A percentile compares a stretch with the other conserved stretches of the same genome.
phyloP scores from a whole-genome alignment of 495 filamentous ascomycete genomes.

The Penicillium bialowiezense region DNA sequence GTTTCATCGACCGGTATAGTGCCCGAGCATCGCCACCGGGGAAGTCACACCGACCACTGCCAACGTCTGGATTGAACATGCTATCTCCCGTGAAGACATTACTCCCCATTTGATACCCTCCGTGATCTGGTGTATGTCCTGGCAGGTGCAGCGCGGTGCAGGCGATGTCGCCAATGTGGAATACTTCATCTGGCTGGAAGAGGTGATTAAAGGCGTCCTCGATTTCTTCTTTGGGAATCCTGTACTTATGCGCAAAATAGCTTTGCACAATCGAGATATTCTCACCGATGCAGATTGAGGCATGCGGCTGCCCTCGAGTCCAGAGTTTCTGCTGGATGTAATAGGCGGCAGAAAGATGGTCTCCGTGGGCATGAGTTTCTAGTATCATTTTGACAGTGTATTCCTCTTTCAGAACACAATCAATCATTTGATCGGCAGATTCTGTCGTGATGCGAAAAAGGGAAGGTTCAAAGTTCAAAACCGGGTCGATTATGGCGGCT shows the following conservation, averaged over 20 bases:
- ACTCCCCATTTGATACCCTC: constrained; percentile 52
- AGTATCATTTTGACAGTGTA: constrained; percentile 45
- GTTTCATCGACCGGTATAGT: constrained; percentile 41
- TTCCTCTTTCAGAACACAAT: constrained; percentile 27
- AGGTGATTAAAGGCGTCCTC: constrained; percentile 45
- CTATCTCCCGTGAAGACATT: constrained; percentile 57
- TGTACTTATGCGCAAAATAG: constrained; percentile 42
- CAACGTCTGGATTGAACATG: constrained; percentile 54
- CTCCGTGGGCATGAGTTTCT: constrained; percentile 57
- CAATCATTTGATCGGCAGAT: constrained; percentile 43
- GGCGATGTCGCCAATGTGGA: constrained; percentile 42
- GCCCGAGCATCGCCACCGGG: constrained; percentile 42
- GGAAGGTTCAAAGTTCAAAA: constrained; percentile 49
- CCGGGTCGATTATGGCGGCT: constrained; percentile 54
- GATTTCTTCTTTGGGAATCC: constrained; percentile 32
- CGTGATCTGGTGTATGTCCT: constrained; percentile 56
- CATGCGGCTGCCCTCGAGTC: constrained; percentile 8
- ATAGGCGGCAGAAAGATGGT: constrained; percentile 52
- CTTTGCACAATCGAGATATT: constrained; percentile 46
- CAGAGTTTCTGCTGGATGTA: constrained; percentile 47
- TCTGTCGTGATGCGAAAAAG: constrained; percentile 36
- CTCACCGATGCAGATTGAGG: constrained; percentile 46
- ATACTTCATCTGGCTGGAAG: constrained; percentile 45
- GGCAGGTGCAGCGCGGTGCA: constrained; percentile 46
- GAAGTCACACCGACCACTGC: constrained; percentile 54